A percentile compares a stretch with the other conserved stretches of the same genome.
phyloP scores from a whole-genome alignment of 2,329 filamentous ascomycete species.

The Thelonectria olida region DNA sequence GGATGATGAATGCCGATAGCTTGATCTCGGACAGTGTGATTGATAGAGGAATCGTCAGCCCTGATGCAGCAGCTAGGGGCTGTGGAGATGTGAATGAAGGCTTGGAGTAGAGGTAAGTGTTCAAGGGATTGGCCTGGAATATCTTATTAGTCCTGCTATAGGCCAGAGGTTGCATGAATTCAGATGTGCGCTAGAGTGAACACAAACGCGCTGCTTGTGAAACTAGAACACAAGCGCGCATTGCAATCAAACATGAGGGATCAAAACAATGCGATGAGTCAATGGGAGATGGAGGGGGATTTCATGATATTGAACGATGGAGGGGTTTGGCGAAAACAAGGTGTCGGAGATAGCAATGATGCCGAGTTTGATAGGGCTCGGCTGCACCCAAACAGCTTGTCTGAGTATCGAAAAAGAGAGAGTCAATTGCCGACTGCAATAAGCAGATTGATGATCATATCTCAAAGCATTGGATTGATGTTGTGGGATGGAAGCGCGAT shows the following conservation, averaged over 20 bases:
- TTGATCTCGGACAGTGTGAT: slow-evolving; percentile 97
- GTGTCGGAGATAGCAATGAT: neutral
- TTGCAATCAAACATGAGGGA: slow-evolving; percentile 23
- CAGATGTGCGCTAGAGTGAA: slow-evolving; percentile 24
- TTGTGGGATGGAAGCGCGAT: neutral
- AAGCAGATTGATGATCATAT: neutral
- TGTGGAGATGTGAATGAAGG: slow-evolving; percentile 92
- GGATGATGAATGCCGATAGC: slow-evolving; percentile 93
- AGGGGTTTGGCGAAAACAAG: slow-evolving; percentile 8
- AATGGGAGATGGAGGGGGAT: neutral
- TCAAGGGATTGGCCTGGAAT: slow-evolving; percentile 86
- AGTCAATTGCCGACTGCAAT: neutral
- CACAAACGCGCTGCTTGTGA: slow-evolving; percentile 12
- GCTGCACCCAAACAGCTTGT: slow-evolving; percentile 1
- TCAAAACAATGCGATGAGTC: slow-evolving; percentile 17
- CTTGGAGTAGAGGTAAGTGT: slow-evolving; percentile 93
- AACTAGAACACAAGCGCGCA: slow-evolving; percentile 22
- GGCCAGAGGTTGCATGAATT: slow-evolving; percentile 27
- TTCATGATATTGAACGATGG: slow-evolving; percentile 4
- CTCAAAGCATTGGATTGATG: slow-evolving; percentile 6
- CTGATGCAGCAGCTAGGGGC: slow-evolving; percentile 88
- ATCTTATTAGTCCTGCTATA: slow-evolving; percentile 58
- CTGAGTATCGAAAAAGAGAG: neutral
- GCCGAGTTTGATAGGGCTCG: neutral
- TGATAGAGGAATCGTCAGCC: slow-evolving; percentile 95